phyloP scores from a whole-genome alignment of 768 basidiomycete species.

The Tylopilus vinaceipallidus region DNA sequence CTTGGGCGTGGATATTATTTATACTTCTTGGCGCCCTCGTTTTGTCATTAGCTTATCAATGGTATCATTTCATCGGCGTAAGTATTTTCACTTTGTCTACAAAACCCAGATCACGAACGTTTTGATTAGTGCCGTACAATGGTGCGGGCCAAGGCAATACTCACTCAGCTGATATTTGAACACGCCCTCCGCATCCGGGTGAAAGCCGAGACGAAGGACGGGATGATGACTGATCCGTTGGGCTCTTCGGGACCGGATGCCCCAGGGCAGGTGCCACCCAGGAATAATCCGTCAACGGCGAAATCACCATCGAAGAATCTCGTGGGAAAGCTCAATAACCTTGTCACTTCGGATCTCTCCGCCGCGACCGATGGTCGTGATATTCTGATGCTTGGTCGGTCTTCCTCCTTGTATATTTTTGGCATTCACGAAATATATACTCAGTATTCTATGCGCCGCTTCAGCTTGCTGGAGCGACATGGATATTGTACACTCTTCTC shows the following conservation, averaged over 20 bases:
- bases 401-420: too few species aligned
- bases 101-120: neutral
- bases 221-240: neutral
- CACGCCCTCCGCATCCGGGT: slow-evolving; percentile 2
- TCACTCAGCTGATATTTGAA: slow-evolving; percentile 2
- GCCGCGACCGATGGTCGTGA: neutral
- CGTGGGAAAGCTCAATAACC: slow-evolving; percentile 2
- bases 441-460: neutral
- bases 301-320: neutral
- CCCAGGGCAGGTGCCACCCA: neutral
- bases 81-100: neutral
- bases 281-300: neutral
- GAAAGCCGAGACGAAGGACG: neutral
- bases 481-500: slow-evolving; percentile 3
- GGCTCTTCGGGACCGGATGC: neutral
- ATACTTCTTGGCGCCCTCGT: neutral
- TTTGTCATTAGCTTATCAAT: neutral
- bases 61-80: neutral
- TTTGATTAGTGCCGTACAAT: neutral
- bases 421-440: neutral
- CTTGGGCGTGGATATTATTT: slow-evolving; percentile 2
- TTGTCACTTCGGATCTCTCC: slow-evolving; percentile 1
- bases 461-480: neutral
- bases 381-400: slow-evolving; percentile 1
- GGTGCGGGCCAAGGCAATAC: slow-evolving; percentile 2